Percentiles rank a stretch among this genome's conserved stretches.
phyloP scores from a whole-genome alignment of 208 protist species.

The Trypanosoma rangeli region DNA sequence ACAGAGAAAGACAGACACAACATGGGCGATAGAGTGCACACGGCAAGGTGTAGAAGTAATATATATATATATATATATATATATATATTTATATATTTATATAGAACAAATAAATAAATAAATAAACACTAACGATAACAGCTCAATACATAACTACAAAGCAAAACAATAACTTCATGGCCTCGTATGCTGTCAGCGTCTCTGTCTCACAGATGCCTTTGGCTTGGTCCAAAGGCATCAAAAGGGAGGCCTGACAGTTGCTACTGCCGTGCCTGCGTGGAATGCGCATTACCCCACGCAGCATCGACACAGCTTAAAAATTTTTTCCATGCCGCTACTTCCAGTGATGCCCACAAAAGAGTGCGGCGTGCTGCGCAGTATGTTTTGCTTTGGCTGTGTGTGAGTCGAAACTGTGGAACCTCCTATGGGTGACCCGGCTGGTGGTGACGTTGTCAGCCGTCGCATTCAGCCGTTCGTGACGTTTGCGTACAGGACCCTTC shows the following conservation, averaged over 20 bases:
- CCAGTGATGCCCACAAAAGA: too few species aligned
- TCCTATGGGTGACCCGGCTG: neutral
- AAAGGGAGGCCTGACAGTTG: neutral
- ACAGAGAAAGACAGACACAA: too few species aligned
- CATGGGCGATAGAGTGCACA: too few species aligned
- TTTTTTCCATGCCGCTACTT: neutral
- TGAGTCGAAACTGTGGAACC: conserved; percentile 2
- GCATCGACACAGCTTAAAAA: neutral
- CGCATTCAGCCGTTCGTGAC: neutral
- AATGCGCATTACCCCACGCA: neutral
- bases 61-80: too few species aligned
- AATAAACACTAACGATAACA: neutral
- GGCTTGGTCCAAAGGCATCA: too few species aligned
- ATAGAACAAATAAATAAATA: conserved; percentile 13
- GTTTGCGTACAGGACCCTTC: neutral
- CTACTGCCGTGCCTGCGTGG: too few species aligned
- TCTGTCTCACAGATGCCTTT: neutral
- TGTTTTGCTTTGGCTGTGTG: neutral
- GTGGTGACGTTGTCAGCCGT: too few species aligned
- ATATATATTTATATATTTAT: neutral
- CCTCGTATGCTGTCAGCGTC: too few species aligned
- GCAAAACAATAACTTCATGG: neutral
- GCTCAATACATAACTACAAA: conserved; percentile 1
- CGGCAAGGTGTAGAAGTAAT: too few species aligned
- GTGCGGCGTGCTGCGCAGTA: neutral